These are phyloP conservation scores for Pleurotus pulmonarius DNA, from an alignment of 768 basidiomycete species.

Conservation along the genomic window DNA sequence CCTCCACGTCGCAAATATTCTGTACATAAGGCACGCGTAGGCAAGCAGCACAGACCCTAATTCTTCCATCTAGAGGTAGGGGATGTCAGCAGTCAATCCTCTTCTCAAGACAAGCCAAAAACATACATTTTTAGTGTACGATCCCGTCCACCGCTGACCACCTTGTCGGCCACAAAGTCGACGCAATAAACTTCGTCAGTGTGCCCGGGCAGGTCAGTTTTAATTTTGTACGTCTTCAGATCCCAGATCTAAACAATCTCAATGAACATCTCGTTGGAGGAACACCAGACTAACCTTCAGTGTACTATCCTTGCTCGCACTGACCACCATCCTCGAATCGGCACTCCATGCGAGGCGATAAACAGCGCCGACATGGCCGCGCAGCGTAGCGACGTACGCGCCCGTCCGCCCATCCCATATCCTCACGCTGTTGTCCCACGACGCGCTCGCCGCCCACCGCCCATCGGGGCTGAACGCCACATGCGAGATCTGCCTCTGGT, in stretches of 20 bases:
- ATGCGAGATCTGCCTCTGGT: constrained; percentile 92
- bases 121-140: constrained; percentile 89
- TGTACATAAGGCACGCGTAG: too few species aligned
- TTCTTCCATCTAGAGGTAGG: constrained; percentile 17
- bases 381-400: constrained; percentile 85
- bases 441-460: constrained; percentile 84
- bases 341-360: constrained; percentile 95
- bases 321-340: constrained; percentile 87
- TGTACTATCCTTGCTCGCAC: constrained; percentile 94
- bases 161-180: constrained; percentile 97
- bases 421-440: constrained; percentile 88
- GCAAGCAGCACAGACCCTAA: constrained; percentile 3
- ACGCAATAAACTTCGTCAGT: constrained; percentile 99
- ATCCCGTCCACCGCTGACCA: constrained; percentile 97
- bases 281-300: constrained; percentile 64
- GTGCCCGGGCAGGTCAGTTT: constrained; percentile 91
- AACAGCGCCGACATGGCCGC: constrained; percentile 93
- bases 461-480: constrained; percentile 96
- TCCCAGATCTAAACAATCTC: constrained; percentile 76
- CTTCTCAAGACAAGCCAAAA: background rate
- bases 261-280: background rate
- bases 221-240: constrained; percentile 93
- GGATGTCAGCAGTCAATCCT: background rate
- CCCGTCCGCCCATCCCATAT: constrained; percentile 86
- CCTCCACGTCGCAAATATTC: too few species aligned